phyloP scores from a whole-genome alignment of 768 basidiomycete genomes.

The Leccinellum rugosiceps region DNA sequence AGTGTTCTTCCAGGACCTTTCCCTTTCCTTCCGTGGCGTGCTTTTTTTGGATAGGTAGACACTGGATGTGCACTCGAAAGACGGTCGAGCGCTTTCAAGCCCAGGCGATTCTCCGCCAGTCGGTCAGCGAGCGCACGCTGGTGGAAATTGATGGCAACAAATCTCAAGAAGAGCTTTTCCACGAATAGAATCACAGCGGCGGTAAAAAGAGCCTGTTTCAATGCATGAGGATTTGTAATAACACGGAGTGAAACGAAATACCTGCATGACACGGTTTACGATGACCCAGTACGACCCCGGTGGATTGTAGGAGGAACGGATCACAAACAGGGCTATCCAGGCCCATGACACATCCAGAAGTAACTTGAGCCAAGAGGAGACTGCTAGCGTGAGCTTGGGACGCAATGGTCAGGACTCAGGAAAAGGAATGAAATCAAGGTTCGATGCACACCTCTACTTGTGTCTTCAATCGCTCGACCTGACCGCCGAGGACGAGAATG shows the following conservation, averaged over 20 bases:
- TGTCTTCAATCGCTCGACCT: slow-evolving; percentile 62
- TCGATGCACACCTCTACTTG: slow-evolving; percentile 59
- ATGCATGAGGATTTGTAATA: slow-evolving; percentile 6
- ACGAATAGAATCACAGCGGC: slow-evolving; percentile 42
- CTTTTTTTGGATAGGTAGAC: slow-evolving; percentile 31
- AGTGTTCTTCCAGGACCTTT: slow-evolving; percentile 44
- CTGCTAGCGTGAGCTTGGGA: slow-evolving; percentile 58
- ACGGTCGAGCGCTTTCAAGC: slow-evolving; percentile 65
- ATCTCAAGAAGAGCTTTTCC: slow-evolving; percentile 64
- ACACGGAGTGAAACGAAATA: slow-evolving; percentile 18
- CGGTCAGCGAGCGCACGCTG: slow-evolving; percentile 73
- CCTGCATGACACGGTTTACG: slow-evolving; percentile 72
- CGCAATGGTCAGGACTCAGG: background rate
- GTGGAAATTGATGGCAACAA: slow-evolving; percentile 80
- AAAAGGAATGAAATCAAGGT: background rate
- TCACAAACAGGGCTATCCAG: slow-evolving; percentile 70
- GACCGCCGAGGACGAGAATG: slow-evolving; percentile 53
- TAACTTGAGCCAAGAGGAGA: slow-evolving; percentile 70
- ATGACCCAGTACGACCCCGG: slow-evolving; percentile 64
- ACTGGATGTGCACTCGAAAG: slow-evolving; percentile 64
- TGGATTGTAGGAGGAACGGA: slow-evolving; percentile 55
- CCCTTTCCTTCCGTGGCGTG: slow-evolving; percentile 44
- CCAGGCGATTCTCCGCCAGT: slow-evolving; percentile 64
- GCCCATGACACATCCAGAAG: slow-evolving; percentile 63
- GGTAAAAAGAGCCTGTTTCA: slow-evolving; percentile 43